Conservation (phyloP, 2,329 filamentous ascomycete species). For the Ophiocordyceps camponoti-leonardi region DNA sequence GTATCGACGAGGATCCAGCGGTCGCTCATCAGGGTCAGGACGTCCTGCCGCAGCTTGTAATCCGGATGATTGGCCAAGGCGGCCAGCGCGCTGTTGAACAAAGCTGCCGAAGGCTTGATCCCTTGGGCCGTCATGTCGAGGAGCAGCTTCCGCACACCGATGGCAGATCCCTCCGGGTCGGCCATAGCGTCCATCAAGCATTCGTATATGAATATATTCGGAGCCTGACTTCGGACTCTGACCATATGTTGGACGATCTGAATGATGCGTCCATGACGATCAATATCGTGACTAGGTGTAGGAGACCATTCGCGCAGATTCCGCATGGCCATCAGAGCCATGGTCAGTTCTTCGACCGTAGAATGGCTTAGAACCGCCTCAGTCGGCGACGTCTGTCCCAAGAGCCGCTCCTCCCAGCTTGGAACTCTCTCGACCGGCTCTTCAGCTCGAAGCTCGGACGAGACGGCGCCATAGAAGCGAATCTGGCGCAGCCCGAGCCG, state of each 20-base stretch:
- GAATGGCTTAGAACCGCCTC: conserved; percentile 5
- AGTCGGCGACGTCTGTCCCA: conserved; percentile 5
- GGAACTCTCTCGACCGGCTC: neutral
- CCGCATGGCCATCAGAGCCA: conserved; percentile 12
- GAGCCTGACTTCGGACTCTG: conserved; percentile 31
- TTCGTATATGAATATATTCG: conserved; percentile 49
- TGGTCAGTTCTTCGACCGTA: conserved; percentile 10
- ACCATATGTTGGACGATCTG: conserved; percentile 41
- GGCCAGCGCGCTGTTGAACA: conserved; percentile 57
- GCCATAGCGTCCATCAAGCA: conserved; percentile 58
- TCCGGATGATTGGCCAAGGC: conserved; percentile 73
- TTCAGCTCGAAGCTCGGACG: neutral
- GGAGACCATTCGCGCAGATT: conserved; percentile 5
- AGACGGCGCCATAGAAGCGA: neutral
- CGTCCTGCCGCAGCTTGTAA: conserved; percentile 53
- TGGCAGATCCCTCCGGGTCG: conserved; percentile 48
- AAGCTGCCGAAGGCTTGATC: conserved; percentile 44
- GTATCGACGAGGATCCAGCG: conserved; percentile 39
- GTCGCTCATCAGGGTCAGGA: conserved; percentile 57
- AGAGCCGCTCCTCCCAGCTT: conserved; percentile 5
- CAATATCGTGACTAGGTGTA: conserved; percentile 5
- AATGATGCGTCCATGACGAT: conserved; percentile 13
- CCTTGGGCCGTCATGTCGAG: conserved; percentile 49
- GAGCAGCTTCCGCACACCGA: conserved; percentile 44
- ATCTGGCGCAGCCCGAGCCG: neutral